phyloP scores from a whole-genome alignment of 2,329 filamentous ascomycete species.

The Alternaria arbusti region DNA sequence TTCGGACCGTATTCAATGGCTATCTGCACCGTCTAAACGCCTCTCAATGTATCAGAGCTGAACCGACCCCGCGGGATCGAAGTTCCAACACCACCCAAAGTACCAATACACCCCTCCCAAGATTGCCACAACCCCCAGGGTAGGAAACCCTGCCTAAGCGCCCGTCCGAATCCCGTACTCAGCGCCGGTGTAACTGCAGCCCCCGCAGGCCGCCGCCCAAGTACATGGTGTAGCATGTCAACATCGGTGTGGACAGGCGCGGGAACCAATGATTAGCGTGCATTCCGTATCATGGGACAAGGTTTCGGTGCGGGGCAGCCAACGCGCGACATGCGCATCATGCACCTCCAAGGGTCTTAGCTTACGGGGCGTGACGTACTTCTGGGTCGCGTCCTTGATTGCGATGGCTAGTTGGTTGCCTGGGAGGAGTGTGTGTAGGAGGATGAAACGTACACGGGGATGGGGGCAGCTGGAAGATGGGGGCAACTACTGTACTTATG shows the following conservation, averaged over 20 bases:
- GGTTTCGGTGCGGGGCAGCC: slow-evolving; percentile 12
- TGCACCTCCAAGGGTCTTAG: background rate
- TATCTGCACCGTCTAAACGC: background rate
- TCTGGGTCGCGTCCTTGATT: slow-evolving; percentile 1
- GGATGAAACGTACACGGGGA: background rate
- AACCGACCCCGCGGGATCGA: background rate
- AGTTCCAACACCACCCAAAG: background rate
- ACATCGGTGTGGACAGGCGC: background rate
- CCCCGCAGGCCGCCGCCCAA: background rate
- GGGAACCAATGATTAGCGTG: slow-evolving; percentile 11
- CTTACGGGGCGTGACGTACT: slow-evolving; percentile 5
- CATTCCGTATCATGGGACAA: slow-evolving; percentile 5
- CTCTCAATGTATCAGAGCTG: background rate
- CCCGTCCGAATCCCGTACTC: slow-evolving; percentile 4
- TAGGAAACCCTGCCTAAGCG: slow-evolving; percentile 9
- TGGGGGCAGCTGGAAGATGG: background rate
- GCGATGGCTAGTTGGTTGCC: background rate
- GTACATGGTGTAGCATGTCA: background rate
- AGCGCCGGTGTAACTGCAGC: background rate
- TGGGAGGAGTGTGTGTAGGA: background rate
- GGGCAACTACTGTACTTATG: background rate
- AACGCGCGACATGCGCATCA: slow-evolving; percentile 1
- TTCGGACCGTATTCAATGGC: background rate
- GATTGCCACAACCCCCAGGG: background rate
- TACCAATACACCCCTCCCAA: background rate